phyloP scores from a whole-genome alignment of 495 filamentous ascomycete genomes.

The Cercophora newfieldiana region DNA sequence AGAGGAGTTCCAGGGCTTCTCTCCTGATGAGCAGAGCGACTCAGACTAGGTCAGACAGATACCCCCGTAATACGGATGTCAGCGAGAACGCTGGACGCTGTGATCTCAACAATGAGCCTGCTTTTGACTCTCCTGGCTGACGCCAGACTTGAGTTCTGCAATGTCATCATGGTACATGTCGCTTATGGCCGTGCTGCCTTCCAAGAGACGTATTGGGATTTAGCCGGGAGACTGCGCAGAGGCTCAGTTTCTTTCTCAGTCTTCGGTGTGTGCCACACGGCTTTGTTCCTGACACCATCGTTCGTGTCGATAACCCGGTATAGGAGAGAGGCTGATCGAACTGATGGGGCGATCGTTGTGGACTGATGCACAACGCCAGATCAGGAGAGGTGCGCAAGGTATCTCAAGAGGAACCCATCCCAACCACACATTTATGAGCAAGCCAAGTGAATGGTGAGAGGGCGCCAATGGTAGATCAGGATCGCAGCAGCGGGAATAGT shows the following conservation, averaged over 20 bases:
- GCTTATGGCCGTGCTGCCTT: not conserved
- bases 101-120: not conserved
- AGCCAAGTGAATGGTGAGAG: not conserved
- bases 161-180: not conserved
- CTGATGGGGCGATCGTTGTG: not conserved
- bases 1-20: constrained; percentile 52
- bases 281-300: not conserved
- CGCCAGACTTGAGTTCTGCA: not conserved
- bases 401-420: not conserved
- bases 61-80: too few species aligned
- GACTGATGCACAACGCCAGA: not conserved
- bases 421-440: not conserved
- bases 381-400: not conserved
- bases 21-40: constrained; percentile 42
- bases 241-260: not conserved
- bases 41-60: constrained; percentile 34
- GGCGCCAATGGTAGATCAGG: not conserved
- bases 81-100: not conserved
- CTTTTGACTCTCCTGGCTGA: not conserved
- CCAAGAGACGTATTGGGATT: not conserved
- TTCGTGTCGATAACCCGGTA: not conserved
- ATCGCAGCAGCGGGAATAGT: constrained; percentile 2
- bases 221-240: not conserved
- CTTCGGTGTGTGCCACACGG: not conserved
- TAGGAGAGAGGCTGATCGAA: not conserved